Evolutionary conservation across 164 flowering plant species (phyloP), one percentile per base, ranked within the genome.

Genomic region (Piper longum): DNA sequence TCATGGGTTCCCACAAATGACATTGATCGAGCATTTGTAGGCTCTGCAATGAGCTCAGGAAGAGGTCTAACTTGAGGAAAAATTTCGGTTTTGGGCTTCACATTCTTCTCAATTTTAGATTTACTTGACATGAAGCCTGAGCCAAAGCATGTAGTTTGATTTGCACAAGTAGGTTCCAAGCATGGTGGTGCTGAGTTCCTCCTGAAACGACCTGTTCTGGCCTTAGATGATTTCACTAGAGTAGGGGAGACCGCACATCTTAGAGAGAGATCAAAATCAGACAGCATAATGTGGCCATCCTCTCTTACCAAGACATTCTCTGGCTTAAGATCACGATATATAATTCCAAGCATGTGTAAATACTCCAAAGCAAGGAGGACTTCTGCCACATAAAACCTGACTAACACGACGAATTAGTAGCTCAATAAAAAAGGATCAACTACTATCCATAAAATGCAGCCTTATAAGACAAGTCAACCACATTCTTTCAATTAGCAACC

Each of bases 221-320:
- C 43, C 67, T 76, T 81, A 39, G 87, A 73, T 39, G 83, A 85
- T 63, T 71, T 83, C 43, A 87, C 85, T 56, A 88, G 73, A 18
- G 91, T 88, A 45, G 96, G 96, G 70, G 75, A 72, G 64, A 88
- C 88, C 2, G 83, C 80, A 69, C 95, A 88, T 56, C 88, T 81
- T 26, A 88, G 71, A 57, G 95, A 91, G 67, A 91, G 93, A 62
- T 91, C 97, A 68, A 91, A 91, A 77, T 91, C 98, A 5, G 98
- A 83, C 41, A 91, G 95, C 98, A 91, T 91, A 66, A 91, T 87
- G 67, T 91, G 98, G 41, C 98, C 98, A 71, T 88, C 98, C 69
- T 85, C 90, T 61, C 95, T 75, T 59, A 90, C 95, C 67, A 90
- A 70, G 44, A 90, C 90, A 69, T 90, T 90, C 73, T 91, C 98